These are phyloP conservation scores for Aspergillus glaucus DNA, from an alignment of 2,329 filamentous ascomycete genomes.

Conservation along the genomic window DNA sequence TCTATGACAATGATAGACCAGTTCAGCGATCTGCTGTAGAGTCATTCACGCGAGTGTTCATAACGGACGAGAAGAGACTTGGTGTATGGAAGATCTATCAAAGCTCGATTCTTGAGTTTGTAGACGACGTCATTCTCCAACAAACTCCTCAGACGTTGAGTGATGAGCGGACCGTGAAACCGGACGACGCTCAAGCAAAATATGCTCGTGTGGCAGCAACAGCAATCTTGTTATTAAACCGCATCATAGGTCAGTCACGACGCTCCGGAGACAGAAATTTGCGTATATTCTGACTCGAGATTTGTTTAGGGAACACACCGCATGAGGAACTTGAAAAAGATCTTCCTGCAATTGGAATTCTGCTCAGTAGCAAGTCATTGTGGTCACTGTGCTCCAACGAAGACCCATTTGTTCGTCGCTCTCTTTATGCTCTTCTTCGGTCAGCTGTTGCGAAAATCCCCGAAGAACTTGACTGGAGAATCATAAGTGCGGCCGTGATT, in stretches of 20 bases:
- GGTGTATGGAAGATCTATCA: slow-evolving; percentile 80
- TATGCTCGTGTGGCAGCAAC: slow-evolving; percentile 71
- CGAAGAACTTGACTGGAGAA: slow-evolving; percentile 53
- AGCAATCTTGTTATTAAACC: slow-evolving; percentile 49
- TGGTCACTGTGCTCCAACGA: slow-evolving; percentile 54
- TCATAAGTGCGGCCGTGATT: slow-evolving; percentile 64
- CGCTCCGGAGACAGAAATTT: neutral
- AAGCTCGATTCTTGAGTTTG: slow-evolving; percentile 72
- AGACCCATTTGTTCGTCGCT: slow-evolving; percentile 53
- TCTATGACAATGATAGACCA: slow-evolving; percentile 75
- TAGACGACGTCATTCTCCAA: slow-evolving; percentile 65
- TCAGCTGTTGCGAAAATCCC: slow-evolving; percentile 45
- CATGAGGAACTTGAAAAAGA: slow-evolving; percentile 54
- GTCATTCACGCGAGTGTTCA: slow-evolving; percentile 68
- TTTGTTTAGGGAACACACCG: slow-evolving; percentile 25
- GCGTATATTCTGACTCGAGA: slow-evolving; percentile 9
- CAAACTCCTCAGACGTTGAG: slow-evolving; percentile 79
- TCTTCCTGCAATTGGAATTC: slow-evolving; percentile 55
- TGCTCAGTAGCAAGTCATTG: slow-evolving; percentile 58
- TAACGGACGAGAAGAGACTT: slow-evolving; percentile 69
- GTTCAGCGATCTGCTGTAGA: slow-evolving; percentile 72
- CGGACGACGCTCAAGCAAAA: slow-evolving; percentile 80
- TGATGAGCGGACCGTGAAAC: slow-evolving; percentile 76
- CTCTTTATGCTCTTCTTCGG: slow-evolving; percentile 52
- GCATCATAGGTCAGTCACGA: slow-evolving; percentile 42